Evolutionary conservation across 495 filamentous ascomycete species (phyloP).

Genomic region (Cenococcum geophilum): DNA sequence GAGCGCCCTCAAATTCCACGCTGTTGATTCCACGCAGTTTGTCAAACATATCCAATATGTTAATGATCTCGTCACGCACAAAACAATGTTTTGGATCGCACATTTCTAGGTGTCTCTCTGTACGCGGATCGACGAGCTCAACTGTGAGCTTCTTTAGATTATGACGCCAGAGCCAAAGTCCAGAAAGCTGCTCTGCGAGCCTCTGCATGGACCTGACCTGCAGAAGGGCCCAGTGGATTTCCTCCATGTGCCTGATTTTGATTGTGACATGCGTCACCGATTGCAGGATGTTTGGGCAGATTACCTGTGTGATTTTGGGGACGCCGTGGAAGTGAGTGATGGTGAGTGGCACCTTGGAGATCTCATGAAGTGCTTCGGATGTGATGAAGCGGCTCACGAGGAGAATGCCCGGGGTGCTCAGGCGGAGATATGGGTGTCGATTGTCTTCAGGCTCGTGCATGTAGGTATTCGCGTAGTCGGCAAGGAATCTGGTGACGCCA

Average conservation of each 20-base stretch:
- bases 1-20: background rate
- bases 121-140: background rate
- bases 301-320: background rate
- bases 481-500: conserved; percentile 1
- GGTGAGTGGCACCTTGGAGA: background rate
- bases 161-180: background rate
- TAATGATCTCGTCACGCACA: background rate
- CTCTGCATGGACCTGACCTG: background rate
- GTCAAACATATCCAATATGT: background rate
- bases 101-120: background rate
- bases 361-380: background rate
- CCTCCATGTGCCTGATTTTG: background rate
- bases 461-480: background rate
- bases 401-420: background rate
- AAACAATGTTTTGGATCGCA: background rate
- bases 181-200: background rate
- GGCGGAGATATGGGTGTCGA: background rate
- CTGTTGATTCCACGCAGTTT: background rate
- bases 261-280: background rate
- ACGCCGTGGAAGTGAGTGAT: background rate
- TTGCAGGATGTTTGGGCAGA: background rate
- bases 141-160: background rate
- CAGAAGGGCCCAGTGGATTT: background rate
- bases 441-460: background rate
- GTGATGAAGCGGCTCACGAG: background rate